A percentile compares a stretch with the other conserved stretches of the same genome.
Conservation (phyloP, 23 red algal genomes). For the Agarophyton chilense region DNA sequence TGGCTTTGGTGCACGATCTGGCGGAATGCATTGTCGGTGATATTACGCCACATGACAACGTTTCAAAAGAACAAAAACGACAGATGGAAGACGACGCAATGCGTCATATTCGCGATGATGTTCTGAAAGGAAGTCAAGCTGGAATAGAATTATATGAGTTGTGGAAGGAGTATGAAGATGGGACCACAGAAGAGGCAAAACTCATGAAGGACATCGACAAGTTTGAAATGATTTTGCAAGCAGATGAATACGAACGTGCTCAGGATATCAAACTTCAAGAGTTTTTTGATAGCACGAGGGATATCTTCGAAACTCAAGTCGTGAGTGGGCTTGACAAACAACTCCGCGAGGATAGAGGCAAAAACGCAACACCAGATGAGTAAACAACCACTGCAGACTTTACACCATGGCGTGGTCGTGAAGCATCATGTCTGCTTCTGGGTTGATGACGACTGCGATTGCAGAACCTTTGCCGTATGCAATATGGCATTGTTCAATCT, state of each 20-base stretch:
- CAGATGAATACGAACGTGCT: slow-evolving; percentile 83
- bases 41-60: slow-evolving; percentile 85
- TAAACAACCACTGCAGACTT: too few species aligned
- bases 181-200: slow-evolving; percentile 55
- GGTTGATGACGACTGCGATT: neutral
- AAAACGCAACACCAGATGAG: neutral
- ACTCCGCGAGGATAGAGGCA: slow-evolving; percentile 14
- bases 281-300: slow-evolving; percentile 72
- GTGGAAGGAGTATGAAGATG: slow-evolving; percentile 93
- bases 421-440: too few species aligned
- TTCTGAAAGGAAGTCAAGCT: slow-evolving; percentile 14
- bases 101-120: slow-evolving; percentile 74
- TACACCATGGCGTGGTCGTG: too few species aligned
- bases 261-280: slow-evolving; percentile 49
- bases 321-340: slow-evolving; percentile 12
- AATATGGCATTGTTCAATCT: slow-evolving; percentile 27
- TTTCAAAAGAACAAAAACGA: slow-evolving; percentile 79
- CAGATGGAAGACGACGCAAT: slow-evolving; percentile 81
- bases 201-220: slow-evolving; percentile 95
- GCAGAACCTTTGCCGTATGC: slow-evolving; percentile 7
- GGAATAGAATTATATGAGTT: slow-evolving; percentile 77
- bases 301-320: slow-evolving; percentile 28
- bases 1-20: slow-evolving; percentile 97
- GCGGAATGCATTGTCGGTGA: slow-evolving; percentile 90
- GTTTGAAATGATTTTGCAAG: slow-evolving; percentile 96